A percentile compares a stretch with the other conserved stretches of the same genome.
These are phyloP conservation scores for Prunus armeniaca DNA, from an alignment of 306 rosid genomes.

Conservation along the genomic window DNA sequence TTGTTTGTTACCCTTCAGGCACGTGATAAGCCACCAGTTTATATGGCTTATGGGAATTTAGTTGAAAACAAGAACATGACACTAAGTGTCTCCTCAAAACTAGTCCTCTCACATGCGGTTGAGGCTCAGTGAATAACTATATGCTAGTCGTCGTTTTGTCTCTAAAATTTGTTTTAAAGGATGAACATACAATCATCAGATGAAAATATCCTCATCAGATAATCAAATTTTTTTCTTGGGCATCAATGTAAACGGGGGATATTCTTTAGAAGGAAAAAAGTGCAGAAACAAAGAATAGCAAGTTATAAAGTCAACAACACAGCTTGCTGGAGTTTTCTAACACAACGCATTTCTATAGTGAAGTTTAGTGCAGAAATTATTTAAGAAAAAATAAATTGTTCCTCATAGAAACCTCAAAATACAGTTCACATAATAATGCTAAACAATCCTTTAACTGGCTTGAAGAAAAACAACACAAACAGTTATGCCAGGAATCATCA, in stretches of 20 bases:
- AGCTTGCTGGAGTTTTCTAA: not conserved
- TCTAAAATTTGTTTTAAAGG: not conserved
- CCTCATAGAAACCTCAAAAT: not conserved
- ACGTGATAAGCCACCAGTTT: no score
- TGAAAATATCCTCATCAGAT: not conserved
- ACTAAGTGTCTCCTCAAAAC: no score
- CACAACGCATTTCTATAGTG: no score
- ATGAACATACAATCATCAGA: not conserved
- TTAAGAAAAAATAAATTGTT: not conserved
- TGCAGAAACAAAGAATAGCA: not conserved
- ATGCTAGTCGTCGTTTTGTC: not conserved
- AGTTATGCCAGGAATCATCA: not conserved
- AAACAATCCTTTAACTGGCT: not conserved
- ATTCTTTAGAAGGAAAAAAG: not conserved
- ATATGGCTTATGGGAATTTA: no score
- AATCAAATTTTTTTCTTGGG: not conserved
- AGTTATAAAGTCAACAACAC: not conserved
- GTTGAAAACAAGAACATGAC: no score
- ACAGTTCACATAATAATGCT: not conserved
- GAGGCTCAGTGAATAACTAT: not conserved
- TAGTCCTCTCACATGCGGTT: no score
- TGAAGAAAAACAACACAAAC: not conserved
- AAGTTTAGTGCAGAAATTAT: not conserved
- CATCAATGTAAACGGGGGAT: not conserved
- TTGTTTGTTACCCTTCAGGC: no score